Evolutionary conservation across 441 rosid species (phyloP).

Genomic region (Isatis lusitanica): DNA sequence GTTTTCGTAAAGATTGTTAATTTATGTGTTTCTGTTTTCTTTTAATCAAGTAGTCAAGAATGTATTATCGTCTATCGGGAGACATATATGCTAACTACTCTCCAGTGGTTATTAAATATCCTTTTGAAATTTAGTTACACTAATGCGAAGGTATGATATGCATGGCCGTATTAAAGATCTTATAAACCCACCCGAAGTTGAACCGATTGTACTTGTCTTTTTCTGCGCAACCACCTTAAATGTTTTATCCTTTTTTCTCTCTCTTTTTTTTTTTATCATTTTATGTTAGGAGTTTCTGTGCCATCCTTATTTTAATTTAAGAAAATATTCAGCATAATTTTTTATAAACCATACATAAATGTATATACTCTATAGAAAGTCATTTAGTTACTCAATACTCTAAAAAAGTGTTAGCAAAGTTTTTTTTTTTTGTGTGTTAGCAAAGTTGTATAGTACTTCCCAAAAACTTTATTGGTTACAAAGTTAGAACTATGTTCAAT

Average conservation of each 20-base stretch:
- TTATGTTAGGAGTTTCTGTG: not conserved
- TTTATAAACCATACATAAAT: not conserved
- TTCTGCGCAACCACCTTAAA: slow-evolving; percentile 23
- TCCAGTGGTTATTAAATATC: not conserved
- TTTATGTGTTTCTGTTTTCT: not conserved
- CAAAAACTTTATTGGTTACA: not conserved
- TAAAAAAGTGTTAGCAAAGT: not conserved
- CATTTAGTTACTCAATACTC: not conserved
- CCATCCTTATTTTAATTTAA: not conserved
- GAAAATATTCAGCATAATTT: not conserved
- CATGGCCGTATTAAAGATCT: slow-evolving; percentile 18
- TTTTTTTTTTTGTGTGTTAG: too few species aligned
- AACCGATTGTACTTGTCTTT: slow-evolving; percentile 18
- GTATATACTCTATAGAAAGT: too few species aligned
- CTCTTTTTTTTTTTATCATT: not conserved
- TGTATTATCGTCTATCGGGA: not conserved
- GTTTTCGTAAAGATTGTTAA: slow-evolving; percentile 6
- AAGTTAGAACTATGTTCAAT: not conserved
- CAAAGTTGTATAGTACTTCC: not conserved
- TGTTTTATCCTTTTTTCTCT: not conserved
- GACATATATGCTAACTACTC: slow-evolving; percentile 25
- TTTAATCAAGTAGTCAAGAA: not conserved
- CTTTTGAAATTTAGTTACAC: not conserved
- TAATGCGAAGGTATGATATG: not conserved
- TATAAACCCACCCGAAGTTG: slow-evolving; percentile 8